Evolutionary conservation across 2,329 filamentous ascomycete genomes (phyloP).

Genomic region (Aspergillus pseudonomiae): DNA sequence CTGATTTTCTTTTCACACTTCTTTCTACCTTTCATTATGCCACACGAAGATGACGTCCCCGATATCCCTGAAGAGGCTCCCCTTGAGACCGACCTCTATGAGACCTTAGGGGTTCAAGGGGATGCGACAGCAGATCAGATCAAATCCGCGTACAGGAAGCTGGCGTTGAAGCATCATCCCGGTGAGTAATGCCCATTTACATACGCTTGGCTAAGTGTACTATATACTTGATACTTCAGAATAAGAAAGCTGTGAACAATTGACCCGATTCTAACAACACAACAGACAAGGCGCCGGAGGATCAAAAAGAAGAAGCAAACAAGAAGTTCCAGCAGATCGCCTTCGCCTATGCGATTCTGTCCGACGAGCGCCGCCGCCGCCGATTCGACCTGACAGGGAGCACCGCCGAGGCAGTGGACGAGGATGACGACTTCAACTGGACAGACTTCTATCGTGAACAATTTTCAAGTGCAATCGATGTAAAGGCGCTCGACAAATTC

Average conservation of each 20-base stretch:
- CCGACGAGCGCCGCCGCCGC: conserved; percentile 75
- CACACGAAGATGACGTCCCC: conserved; percentile 10
- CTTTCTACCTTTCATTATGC: not conserved
- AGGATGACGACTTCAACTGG: conserved; percentile 85
- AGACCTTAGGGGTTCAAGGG: conserved; percentile 71
- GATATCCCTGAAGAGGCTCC: conserved; percentile 21
- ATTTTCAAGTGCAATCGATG: conserved; percentile 74
- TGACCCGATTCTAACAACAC: not conserved
- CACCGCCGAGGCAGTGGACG: conserved; percentile 75
- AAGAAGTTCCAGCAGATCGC: conserved; percentile 85
- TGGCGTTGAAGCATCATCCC: conserved; percentile 83
- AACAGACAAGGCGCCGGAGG: conserved; percentile 73
- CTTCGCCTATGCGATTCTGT: conserved; percentile 92
- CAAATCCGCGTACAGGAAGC: conserved; percentile 89
- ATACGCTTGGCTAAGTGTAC: not conserved
- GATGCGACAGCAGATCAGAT: conserved; percentile 76
- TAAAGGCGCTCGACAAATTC: conserved; percentile 74
- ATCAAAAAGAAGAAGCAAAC: conserved; percentile 73
- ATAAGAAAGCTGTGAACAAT: not conserved
- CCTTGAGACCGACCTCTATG: conserved; percentile 64
- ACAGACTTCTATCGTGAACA: conserved; percentile 84
- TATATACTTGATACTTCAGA: not conserved
- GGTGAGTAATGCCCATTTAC: conserved; percentile 53
- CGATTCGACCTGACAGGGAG: conserved; percentile 91
- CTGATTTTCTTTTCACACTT: not conserved